These are phyloP conservation scores for Naganishia kalamii DNA, from an alignment of 768 basidiomycete genomes.

Conservation along the genomic window DNA sequence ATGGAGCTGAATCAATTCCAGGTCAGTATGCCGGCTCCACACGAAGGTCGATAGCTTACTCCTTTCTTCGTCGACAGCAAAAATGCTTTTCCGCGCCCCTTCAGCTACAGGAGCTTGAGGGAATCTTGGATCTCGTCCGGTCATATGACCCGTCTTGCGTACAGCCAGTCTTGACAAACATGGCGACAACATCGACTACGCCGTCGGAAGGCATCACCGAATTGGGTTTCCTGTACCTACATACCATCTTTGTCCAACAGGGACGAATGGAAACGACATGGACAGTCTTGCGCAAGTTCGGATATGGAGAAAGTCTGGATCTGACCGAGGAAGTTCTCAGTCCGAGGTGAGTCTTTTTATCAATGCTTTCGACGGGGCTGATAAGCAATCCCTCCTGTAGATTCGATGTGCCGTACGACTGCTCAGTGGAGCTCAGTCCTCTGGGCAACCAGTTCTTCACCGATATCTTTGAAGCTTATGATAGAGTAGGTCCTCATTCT, in stretches of 20 bases:
- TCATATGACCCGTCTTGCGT: constrained; percentile 70
- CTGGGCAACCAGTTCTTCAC: constrained; percentile 94
- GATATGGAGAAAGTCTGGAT: constrained; percentile 89
- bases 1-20: constrained; percentile 95
- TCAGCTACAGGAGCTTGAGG: constrained; percentile 86
- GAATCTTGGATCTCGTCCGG: constrained; percentile 87
- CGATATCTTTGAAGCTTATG: constrained; percentile 89
- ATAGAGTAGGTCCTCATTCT: constrained; percentile 58
- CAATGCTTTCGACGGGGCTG: constrained; percentile 10
- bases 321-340: constrained; percentile 78
- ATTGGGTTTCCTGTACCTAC: constrained; percentile 84
- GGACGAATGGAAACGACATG: constrained; percentile 95
- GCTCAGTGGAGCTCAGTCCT: constrained; percentile 91
- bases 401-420: constrained; percentile 87
- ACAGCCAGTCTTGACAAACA: constrained; percentile 47
- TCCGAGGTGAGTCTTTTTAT: constrained; percentile 63
- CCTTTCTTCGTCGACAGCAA: constrained; percentile 53
- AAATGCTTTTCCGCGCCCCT: constrained; percentile 93
- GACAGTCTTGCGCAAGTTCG: constrained; percentile 90
- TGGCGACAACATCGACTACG: constrained; percentile 17
- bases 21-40: constrained; percentile 50
- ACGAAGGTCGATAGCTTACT: neutral
- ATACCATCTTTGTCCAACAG: constrained; percentile 92
- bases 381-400: constrained; percentile 47
- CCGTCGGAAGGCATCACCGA: constrained; percentile 66